Evolutionary conservation across 108 stramenopile species (phyloP).

Genomic region (Cylindrotheca closterium): DNA sequence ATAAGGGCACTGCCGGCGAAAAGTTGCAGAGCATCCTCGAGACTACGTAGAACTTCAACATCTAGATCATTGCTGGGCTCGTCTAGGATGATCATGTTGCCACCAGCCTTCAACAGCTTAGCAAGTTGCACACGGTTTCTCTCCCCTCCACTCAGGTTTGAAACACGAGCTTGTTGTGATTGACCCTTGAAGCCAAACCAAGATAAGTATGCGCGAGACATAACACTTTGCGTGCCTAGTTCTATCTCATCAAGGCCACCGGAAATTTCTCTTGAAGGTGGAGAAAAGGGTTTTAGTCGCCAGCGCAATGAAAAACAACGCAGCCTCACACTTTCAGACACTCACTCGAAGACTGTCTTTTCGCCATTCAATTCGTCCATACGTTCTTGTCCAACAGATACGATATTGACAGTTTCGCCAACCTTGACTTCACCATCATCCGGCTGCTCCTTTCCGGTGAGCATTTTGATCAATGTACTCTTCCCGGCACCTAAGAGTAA

Average conservation of each 20-base stretch:
- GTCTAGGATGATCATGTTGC: conserved; percentile 63
- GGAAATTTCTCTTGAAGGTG: conserved; percentile 83
- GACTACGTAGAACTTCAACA: conserved; percentile 58
- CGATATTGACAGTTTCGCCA: conserved; percentile 88
- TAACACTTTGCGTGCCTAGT: conserved; percentile 75
- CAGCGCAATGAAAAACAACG: too few species aligned
- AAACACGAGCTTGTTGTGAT: conserved; percentile 83
- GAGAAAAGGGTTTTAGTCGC: too few species aligned
- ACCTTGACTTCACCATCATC: conserved; percentile 79
- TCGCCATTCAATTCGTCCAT: conserved; percentile 83
- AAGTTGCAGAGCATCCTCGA: conserved; percentile 91
- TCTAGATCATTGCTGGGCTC: conserved; percentile 97
- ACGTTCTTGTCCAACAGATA: conserved; percentile 92
- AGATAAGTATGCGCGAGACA: conserved; percentile 82
- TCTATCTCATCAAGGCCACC: conserved; percentile 84
- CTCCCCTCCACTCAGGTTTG: conserved; percentile 90
- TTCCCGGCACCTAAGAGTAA: conserved; percentile 53
- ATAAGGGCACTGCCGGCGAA: conserved; percentile 95
- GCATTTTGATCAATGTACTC: conserved; percentile 88
- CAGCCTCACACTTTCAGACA: too few species aligned
- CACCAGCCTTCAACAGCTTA: conserved; percentile 84
- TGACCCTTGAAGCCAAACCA: conserved; percentile 94
- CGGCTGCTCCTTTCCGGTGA: conserved; percentile 78
- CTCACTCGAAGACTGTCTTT: conserved; percentile 92
- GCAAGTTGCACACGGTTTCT: conserved; percentile 92